phyloP scores from a whole-genome alignment of 2,329 filamentous ascomycete species.

The Colletotrichum coccodes region DNA sequence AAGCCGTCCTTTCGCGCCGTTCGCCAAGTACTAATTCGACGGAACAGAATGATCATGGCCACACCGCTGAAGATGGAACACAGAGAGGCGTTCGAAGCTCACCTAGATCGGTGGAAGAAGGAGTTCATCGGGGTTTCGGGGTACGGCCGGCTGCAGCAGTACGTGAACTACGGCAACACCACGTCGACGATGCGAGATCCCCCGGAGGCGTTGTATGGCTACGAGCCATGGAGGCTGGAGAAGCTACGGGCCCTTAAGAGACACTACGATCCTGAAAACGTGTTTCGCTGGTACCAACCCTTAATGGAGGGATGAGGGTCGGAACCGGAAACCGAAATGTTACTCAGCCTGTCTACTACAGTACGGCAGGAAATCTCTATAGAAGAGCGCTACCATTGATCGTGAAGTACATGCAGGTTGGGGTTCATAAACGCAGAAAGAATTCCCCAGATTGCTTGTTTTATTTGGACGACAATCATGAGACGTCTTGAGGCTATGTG shows the following conservation, averaged over 20 bases:
- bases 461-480: too few species aligned
- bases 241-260: constrained; percentile 45
- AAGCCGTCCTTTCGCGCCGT: not conserved
- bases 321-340: not conserved
- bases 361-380: not conserved
- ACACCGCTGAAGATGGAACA: constrained; percentile 41
- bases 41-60: constrained; percentile 42
- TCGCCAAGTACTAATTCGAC: not conserved
- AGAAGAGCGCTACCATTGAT: too few species aligned
- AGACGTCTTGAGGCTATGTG: too few species aligned
- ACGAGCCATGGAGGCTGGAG: constrained; percentile 33
- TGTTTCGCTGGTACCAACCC: constrained; percentile 39
- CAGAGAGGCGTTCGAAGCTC: constrained; percentile 48
- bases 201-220: constrained; percentile 38
- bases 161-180: constrained; percentile 42
- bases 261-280: constrained; percentile 46
- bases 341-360: not conserved
- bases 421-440: too few species aligned
- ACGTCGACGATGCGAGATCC: constrained; percentile 42
- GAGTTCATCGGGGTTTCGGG: constrained; percentile 42
- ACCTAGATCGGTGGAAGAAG: constrained; percentile 47
- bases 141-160: constrained; percentile 30
- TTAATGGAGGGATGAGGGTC: constrained; percentile 8
- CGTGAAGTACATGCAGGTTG: too few species aligned
- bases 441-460: too few species aligned